phyloP scores from a whole-genome alignment of 768 basidiomycete species.

The Calvatia gigantea region DNA sequence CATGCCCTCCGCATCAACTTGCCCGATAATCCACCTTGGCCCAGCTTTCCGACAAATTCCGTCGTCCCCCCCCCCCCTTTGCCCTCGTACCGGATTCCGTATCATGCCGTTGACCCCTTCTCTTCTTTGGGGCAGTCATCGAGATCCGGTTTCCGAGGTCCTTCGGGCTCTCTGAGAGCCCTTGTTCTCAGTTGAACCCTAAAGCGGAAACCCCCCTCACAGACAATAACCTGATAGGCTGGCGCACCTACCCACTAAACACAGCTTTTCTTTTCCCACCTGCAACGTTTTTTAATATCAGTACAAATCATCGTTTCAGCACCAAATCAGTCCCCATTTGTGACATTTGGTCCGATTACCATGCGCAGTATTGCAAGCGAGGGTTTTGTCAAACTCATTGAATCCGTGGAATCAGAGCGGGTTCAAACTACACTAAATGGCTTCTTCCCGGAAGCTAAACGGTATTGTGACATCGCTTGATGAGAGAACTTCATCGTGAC shows the following conservation, averaged over 20 bases:
- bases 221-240: slow-evolving; percentile 14
- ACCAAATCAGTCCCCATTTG: slow-evolving; percentile 13
- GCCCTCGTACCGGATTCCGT: slow-evolving; percentile 26
- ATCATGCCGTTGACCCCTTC: slow-evolving; percentile 23
- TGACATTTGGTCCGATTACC: slow-evolving; percentile 21
- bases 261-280: slow-evolving; percentile 23
- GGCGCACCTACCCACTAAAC: slow-evolving; percentile 20
- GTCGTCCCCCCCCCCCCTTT: slow-evolving; percentile 17
- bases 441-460: slow-evolving; percentile 7
- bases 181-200: slow-evolving; percentile 10
- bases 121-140: slow-evolving; percentile 27
- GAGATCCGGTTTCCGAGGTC: slow-evolving; percentile 43
- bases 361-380: slow-evolving; percentile 16
- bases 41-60: slow-evolving; percentile 10
- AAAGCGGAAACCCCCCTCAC: slow-evolving; percentile 13
- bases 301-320: slow-evolving; percentile 8
- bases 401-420: slow-evolving; percentile 12
- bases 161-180: slow-evolving; percentile 28
- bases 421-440: background rate
- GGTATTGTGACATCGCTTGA: slow-evolving; percentile 4
- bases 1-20: background rate
- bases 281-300: slow-evolving; percentile 50
- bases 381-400: background rate
- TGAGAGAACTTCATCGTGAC: slow-evolving; percentile 1
- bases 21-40: background rate